Base-by-base conservation (phyloP, 1,284 basidiomycete species). In the Leccinum subspadiceum region DNA sequence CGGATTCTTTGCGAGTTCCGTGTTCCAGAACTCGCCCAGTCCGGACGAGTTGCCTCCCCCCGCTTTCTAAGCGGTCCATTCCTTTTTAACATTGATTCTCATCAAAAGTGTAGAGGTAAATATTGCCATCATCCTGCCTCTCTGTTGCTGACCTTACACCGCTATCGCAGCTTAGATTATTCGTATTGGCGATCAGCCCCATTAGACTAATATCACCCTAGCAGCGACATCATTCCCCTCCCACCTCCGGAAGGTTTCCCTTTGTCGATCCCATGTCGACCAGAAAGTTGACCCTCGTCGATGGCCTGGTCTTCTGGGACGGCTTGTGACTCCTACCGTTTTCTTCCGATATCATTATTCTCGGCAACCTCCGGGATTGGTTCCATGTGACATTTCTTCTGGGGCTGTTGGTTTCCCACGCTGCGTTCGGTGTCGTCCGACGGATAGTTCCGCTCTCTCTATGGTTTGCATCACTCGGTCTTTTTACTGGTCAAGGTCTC, bases 21-120 rank as follows among this genome's bases (percentile, higher is more conserved):
- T 81, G 67, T 90, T 90, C 82, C 89, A 90, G 79, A 90, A 89
- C 77, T 89, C 88, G 61, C 88, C 88, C 10, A 89, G 85, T 67
- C 88, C 88, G 56, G 89, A 90, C 60, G 88, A 89, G 68, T 75
- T 90, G 53, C 88, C 88, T 51, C 81, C 84, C 63, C 87, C 87
- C 57, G 76, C 80, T 61, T 86, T 87, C 69, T 82, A 73, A 82
- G 72, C 69, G 68, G 73, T 50, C 12, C 41, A 26, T 60, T 60
- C 17, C 53, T 49, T 59, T 66, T 64, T 53, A 5, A 54, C 46
- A n/a, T 61, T 15, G 64, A 68, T 75, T 72, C 69, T 68, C 60
- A 69, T 70, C 70, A 68, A 66, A 68, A 73, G 73, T 71, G 75
- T 77, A 76, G 67, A 79, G 79, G 80, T 81, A n/a, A 62, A 61